Conservation (phyloP, 257 asterid genomes). For the Nicotiana noctiflora region DNA sequence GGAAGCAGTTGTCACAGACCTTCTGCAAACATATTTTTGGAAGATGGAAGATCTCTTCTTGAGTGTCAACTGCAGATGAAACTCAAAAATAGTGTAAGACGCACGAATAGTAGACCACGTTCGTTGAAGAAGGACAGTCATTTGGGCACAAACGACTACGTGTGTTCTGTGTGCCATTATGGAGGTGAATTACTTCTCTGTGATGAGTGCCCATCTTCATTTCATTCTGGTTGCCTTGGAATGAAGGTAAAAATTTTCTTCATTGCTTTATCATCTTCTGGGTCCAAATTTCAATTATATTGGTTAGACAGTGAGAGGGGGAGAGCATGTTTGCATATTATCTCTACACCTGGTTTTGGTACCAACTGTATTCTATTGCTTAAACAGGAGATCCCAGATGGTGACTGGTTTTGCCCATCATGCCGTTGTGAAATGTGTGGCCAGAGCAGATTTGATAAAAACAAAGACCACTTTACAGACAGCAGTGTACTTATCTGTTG, state of each 20-base stretch:
- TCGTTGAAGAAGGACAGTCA: slow-evolving; percentile 20
- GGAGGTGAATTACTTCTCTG: slow-evolving; percentile 77
- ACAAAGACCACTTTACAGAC: slow-evolving; percentile 19
- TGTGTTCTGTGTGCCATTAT: slow-evolving; percentile 65
- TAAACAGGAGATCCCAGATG: slow-evolving; percentile 63
- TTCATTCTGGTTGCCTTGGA: slow-evolving; percentile 62
- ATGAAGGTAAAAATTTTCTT: slow-evolving; percentile 33
- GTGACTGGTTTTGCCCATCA: slow-evolving; percentile 82
- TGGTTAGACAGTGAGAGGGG: background rate
- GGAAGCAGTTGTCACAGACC: slow-evolving; percentile 42
- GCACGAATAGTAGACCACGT: slow-evolving; percentile 19
- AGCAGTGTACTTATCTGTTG: slow-evolving; percentile 32
- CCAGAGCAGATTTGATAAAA: slow-evolving; percentile 19
- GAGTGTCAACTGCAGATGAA: slow-evolving; percentile 53
- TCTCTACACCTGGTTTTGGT: background rate
- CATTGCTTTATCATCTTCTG: background rate
- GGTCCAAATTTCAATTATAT: background rate
- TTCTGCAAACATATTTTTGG: slow-evolving; percentile 47
- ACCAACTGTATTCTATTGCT: slow-evolving; percentile 8
- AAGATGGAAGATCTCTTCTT: slow-evolving; percentile 58
- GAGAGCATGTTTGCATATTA: slow-evolving; percentile 10
- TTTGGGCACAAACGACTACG: slow-evolving; percentile 36
- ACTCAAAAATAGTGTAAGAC: slow-evolving; percentile 8
- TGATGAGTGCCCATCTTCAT: slow-evolving; percentile 73
- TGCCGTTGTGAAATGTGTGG: slow-evolving; percentile 72